These are phyloP conservation scores for Phytophthora multivora DNA, from an alignment of 352 stramenopile genomes.

Conservation along the genomic window DNA sequence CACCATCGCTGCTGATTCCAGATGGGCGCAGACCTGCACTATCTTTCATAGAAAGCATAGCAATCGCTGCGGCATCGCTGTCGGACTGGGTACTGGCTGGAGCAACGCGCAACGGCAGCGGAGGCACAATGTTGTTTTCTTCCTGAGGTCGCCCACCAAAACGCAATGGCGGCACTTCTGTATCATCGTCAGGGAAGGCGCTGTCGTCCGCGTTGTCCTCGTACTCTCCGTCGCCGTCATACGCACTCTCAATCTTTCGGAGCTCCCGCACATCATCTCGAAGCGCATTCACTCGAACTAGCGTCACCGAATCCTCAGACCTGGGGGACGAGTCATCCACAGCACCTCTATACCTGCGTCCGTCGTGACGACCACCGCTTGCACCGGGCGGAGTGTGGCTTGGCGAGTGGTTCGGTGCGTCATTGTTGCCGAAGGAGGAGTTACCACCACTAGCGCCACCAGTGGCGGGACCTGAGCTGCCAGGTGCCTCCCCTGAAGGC, in stretches of 20 bases:
- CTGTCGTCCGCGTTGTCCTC: constrained; percentile 62
- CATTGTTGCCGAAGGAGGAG: constrained; percentile 16
- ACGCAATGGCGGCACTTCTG: constrained; percentile 27
- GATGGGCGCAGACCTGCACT: constrained; percentile 29
- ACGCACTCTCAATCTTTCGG: constrained; percentile 69
- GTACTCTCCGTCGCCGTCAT: constrained; percentile 71
- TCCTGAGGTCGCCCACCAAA: constrained; percentile 32
- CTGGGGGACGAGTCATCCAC: constrained; percentile 43
- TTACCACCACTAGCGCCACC: constrained; percentile 10
- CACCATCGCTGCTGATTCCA: constrained; percentile 52
- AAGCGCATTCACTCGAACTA: constrained; percentile 76
- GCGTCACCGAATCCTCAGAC: constrained; percentile 63
- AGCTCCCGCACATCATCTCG: constrained; percentile 77
- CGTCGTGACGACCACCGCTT: constrained; percentile 19
- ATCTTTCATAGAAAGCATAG: constrained; percentile 85
- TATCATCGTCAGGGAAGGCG: constrained; percentile 39
- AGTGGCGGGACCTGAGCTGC: constrained; percentile 6
- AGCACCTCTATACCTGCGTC: constrained; percentile 30
- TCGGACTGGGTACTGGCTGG: constrained; percentile 62
- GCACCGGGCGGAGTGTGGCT: constrained; percentile 35
- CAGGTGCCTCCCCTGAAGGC: constrained; percentile 17
- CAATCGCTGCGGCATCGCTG: constrained; percentile 73
- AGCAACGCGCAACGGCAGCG: constrained; percentile 26
- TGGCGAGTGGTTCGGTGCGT: constrained; percentile 33
- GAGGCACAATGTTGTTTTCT: constrained; percentile 27